phyloP scores from a whole-genome alignment of 805 yeast species.

The Wickerhamomyces queroliae region DNA sequence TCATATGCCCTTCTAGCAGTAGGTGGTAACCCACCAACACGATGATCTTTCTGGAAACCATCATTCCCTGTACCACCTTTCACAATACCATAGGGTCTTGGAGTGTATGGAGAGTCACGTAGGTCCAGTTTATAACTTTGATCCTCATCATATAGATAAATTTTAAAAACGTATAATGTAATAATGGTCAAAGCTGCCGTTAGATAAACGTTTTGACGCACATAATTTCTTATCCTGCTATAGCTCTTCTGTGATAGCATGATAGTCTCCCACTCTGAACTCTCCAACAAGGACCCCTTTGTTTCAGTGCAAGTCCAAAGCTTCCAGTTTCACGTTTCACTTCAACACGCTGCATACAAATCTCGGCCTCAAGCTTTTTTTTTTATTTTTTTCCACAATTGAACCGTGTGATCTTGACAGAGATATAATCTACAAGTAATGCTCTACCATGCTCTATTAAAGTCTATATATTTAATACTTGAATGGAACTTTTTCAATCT shows the following conservation, averaged over 20 bases:
- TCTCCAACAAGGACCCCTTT: no score
- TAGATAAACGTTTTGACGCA: neutral
- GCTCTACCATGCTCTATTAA: no score
- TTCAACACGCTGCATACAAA: no score
- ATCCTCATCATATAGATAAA: neutral
- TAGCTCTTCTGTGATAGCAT: no score
- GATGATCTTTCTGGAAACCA: conserved; percentile 15
- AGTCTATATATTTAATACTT: no score
- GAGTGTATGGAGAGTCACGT: conserved; percentile 16
- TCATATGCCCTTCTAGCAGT: conserved; percentile 9
- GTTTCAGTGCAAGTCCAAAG: no score
- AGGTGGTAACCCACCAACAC: conserved; percentile 22
- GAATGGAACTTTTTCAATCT: conserved; percentile 2
- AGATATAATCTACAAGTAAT: no score
- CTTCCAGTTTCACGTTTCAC: no score
- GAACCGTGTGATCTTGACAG: no score
- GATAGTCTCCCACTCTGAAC: no score
- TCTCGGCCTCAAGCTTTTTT: no score
- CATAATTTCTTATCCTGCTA: neutral
- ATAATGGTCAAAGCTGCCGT: neutral
- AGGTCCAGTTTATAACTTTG: conserved; percentile 11
- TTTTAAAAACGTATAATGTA: neutral
- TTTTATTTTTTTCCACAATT: no score
- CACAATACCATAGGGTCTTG: conserved; percentile 20
- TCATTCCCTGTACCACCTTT: conserved; percentile 22